Evolutionary conservation across 148 eudicot species (phyloP).

Genomic region (Linanthus parryae): DNA sequence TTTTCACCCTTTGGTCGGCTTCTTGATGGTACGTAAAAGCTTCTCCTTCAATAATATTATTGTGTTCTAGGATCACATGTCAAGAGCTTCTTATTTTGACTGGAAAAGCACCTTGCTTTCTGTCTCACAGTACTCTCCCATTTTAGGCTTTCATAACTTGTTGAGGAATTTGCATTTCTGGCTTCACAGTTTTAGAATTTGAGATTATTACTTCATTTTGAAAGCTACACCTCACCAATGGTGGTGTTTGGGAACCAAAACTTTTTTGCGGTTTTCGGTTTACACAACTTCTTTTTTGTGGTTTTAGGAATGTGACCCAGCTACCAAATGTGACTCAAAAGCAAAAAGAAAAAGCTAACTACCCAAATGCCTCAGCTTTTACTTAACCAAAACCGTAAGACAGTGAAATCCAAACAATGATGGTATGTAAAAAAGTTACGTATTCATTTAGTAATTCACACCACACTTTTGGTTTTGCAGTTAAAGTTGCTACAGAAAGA

Average conservation of each 20-base stretch:
- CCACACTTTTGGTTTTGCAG: constrained; percentile 30
- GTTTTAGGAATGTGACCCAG: too few species aligned
- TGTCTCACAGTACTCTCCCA: too few species aligned
- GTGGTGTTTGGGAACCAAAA: too few species aligned
- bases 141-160: too few species aligned
- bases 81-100: constrained; percentile 1
- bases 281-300: too few species aligned
- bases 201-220: too few species aligned
- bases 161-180: too few species aligned
- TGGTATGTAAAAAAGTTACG: background rate
- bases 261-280: too few species aligned
- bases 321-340: background rate
- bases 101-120: too few species aligned
- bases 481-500: constrained; percentile 65
- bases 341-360: background rate
- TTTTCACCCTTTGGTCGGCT: constrained; percentile 76
- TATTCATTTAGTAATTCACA: background rate
- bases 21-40: constrained; percentile 47
- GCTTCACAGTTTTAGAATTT: too few species aligned
- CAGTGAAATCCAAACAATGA: background rate
- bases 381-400: too few species aligned
- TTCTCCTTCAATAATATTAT: background rate
- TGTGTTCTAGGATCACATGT: background rate
- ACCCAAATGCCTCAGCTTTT: background rate
- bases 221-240: too few species aligned